Conservation (phyloP, 495 filamentous ascomycete genomes). For the Penicillium angulare region DNA sequence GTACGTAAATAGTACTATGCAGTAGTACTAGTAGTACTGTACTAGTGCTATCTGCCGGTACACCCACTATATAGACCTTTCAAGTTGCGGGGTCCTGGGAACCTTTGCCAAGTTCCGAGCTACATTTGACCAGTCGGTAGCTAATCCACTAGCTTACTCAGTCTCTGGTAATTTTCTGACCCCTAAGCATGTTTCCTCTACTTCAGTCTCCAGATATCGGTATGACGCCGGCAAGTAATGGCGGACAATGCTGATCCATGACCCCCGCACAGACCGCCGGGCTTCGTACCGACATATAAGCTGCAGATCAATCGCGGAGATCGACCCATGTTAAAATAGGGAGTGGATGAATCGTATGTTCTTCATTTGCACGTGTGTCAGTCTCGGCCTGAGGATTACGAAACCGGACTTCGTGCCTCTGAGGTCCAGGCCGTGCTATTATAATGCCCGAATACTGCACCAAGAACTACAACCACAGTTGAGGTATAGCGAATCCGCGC, state of each 20-base stretch:
- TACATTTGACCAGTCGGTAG: too few species aligned
- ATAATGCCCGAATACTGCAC: neutral
- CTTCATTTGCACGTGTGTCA: slow-evolving; percentile 4
- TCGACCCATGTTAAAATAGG: neutral
- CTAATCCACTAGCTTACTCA: too few species aligned
- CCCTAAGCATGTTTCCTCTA: too few species aligned
- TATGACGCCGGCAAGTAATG: neutral
- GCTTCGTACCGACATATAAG: slow-evolving; percentile 15
- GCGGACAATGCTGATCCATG: slow-evolving; percentile 14
- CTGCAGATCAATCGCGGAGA: neutral
- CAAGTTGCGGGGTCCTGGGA: too few species aligned
- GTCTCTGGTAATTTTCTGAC: too few species aligned
- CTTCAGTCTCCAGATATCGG: too few species aligned
- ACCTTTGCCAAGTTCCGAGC: too few species aligned
- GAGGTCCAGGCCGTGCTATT: neutral
- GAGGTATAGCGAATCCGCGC: neutral
- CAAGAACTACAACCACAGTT: neutral
- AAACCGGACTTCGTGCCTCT: slow-evolving; percentile 10
- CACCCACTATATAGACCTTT: too few species aligned
- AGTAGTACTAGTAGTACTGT: too few species aligned
- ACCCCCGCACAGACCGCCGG: slow-evolving; percentile 12
- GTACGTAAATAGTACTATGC: slow-evolving; percentile 44
- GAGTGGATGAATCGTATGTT: neutral
- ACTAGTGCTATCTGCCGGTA: too few species aligned
- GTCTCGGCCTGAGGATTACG: too few species aligned